These are phyloP conservation scores for Penicillium lagena DNA, from an alignment of 495 filamentous ascomycete genomes.

Conservation along the genomic window DNA sequence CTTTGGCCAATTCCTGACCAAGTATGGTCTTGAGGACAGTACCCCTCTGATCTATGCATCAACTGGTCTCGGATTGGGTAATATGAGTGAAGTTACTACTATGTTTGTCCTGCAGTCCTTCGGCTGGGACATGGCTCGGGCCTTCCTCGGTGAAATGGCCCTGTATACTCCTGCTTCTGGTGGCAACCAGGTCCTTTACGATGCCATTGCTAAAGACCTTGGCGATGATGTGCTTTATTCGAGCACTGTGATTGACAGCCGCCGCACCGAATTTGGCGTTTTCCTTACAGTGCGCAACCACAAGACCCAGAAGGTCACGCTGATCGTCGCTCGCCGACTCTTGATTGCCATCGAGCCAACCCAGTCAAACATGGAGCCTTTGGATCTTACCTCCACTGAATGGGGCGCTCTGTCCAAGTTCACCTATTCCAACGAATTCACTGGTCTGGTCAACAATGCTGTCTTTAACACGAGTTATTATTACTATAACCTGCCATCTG, in stretches of 20 bases:
- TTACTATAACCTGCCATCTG: conserved; percentile 21
- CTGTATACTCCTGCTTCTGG: conserved; percentile 25
- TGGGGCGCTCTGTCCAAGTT: conserved; percentile 20
- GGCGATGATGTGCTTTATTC: conserved; percentile 29
- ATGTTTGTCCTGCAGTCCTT: conserved; percentile 37
- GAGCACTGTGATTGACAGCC: conserved; percentile 20
- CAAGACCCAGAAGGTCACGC: conserved; percentile 13
- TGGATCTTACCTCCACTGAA: conserved; percentile 25
- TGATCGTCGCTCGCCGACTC: conserved; percentile 28
- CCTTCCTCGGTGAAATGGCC: conserved; percentile 13
- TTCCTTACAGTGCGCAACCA: conserved; percentile 24
- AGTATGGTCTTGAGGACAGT: conserved; percentile 36
- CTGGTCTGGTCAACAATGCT: conserved; percentile 27
- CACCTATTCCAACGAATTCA: conserved; percentile 26
- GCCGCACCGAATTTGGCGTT: conserved; percentile 19
- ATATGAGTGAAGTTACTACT: conserved; percentile 31
- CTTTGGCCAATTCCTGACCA: conserved; percentile 35
- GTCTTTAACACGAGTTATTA: conserved; percentile 13
- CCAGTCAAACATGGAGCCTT: conserved; percentile 19
- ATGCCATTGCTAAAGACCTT: conserved; percentile 24
- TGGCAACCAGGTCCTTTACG: conserved; percentile 35
- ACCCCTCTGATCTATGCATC: conserved; percentile 15
- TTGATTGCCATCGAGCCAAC: conserved; percentile 32
- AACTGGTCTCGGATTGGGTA: conserved; percentile 29
- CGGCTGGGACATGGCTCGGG: conserved; percentile 28